Evolutionary conservation across 352 stramenopile genomes (phyloP).

Genomic region (Phytopythium boreale): DNA sequence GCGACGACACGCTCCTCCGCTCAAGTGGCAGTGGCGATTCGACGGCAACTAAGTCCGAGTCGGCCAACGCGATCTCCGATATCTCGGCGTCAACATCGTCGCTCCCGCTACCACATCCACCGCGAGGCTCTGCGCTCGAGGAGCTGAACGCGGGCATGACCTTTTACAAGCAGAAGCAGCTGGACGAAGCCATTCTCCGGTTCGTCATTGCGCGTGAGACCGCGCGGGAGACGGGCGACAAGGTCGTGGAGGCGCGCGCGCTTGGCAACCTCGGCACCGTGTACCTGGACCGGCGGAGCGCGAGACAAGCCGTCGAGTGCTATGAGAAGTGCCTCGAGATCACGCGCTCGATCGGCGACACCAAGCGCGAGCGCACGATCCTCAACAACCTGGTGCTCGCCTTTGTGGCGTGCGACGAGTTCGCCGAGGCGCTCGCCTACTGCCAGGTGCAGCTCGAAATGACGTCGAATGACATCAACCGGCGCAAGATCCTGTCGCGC

Average conservation of each 20-base stretch:
- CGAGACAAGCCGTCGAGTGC: constrained; percentile 62
- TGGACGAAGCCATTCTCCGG: constrained; percentile 57
- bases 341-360: constrained; percentile 63
- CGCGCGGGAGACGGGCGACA: constrained; percentile 36
- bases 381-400: constrained; percentile 84
- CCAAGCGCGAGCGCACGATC: constrained; percentile 78
- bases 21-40: background rate
- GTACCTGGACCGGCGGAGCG: constrained; percentile 71
- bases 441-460: constrained; percentile 69
- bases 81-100: constrained; percentile 1
- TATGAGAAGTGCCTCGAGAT: constrained; percentile 79
- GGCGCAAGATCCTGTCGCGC: constrained; percentile 71
- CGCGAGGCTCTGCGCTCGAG: constrained; percentile 41
- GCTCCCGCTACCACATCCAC: background rate
- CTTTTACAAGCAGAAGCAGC: constrained; percentile 64
- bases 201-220: constrained; percentile 68
- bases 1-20: background rate
- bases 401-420: constrained; percentile 60
- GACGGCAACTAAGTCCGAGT: background rate
- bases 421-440: constrained; percentile 47
- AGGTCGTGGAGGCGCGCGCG: constrained; percentile 67
- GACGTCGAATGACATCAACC: constrained; percentile 68
- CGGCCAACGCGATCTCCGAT: background rate
- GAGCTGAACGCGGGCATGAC: constrained; percentile 77
- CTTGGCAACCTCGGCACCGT: constrained; percentile 79